phyloP scores from a whole-genome alignment of 371 early-diverging fungal genomes.

The Mortierella sp. region DNA sequence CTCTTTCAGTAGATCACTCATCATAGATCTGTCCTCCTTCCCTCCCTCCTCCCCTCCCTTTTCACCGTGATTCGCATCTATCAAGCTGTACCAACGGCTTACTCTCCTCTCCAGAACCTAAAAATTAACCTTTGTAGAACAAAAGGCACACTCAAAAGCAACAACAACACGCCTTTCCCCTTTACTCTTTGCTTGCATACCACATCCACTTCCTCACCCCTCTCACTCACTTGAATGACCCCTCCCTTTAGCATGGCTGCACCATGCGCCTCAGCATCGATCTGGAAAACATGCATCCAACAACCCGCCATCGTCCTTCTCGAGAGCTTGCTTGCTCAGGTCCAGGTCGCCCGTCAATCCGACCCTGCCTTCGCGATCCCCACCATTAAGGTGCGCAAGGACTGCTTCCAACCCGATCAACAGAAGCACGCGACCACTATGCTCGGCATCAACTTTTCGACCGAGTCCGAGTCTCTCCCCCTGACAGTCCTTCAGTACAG shows the following conservation, averaged over 20 bases:
- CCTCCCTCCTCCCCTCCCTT: neutral
- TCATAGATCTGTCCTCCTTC: neutral
- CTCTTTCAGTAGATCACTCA: neutral
- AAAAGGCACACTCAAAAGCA: neutral
- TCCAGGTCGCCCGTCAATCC: neutral
- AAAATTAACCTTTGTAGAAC: no score
- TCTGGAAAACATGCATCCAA: conserved; percentile 25
- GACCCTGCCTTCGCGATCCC: neutral
- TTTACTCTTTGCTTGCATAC: neutral
- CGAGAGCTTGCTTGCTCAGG: conserved; percentile 9
- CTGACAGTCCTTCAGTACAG: conserved; percentile 18
- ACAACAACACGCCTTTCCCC: neutral
- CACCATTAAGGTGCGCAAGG: conserved; percentile 8
- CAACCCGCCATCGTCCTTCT: conserved; percentile 12
- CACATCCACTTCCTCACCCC: neutral
- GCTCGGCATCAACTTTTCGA: conserved; percentile 17
- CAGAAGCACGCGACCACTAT: neutral
- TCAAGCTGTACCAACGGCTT: neutral
- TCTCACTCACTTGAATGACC: neutral
- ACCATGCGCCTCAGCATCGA: neutral
- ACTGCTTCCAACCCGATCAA: conserved; percentile 2
- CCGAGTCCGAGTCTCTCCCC: neutral
- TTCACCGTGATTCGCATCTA: neutral
- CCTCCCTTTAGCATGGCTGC: neutral
- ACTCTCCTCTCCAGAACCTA: neutral